Evolutionary conservation across 2,329 filamentous ascomycete species (phyloP), one percentile per base, ranked within the genome.

Genomic region (Colletotrichum salicis): DNA sequence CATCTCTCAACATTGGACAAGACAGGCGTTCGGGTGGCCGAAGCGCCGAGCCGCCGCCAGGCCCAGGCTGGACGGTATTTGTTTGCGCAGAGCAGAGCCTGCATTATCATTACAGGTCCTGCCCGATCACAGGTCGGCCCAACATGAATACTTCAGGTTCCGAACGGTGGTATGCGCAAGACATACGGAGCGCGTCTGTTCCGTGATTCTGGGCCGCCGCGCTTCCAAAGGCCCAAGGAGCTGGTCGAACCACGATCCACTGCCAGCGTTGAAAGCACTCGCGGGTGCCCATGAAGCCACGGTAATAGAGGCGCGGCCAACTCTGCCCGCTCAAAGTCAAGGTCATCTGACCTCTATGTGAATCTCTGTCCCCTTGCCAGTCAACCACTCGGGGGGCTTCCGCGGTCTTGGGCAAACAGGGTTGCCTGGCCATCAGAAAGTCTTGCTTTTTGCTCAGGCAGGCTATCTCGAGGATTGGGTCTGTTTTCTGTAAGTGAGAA

Each of bases 301-400:
- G 13, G 27, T 45, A 56, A 66, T 27, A 37, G 29, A 10, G 15
- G 41, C 41, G 41, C 19, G 41, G 12, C 22, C 24, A 37, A 52
- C 33, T 60, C 27, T 57, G 22, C 27, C 33, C 54, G 41, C 55
- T 27, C 33, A 35, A 45, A 45, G 35, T 27, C 35, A 8, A 48
- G 27, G 48, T 58, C 51, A 54, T 45, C 64, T 54, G 57, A 56
- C 37, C 41, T 48, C 41, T 48, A 5, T 29, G 27, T 2, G 15
- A 41, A 41, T 41, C 37, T 41, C 37, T 41, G 37, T 48, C 19
- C 41, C 41, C 31, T 58, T 22, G 22, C 35, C 57, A 27, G 27
- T 33, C 19, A 55, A 58, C 52, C 68, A 68, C 27, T 62, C 52
- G 57, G 57, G 57, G 35, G 45, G 62, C 31, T 59, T 60, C 61